Percentiles rank a stretch among this genome's conserved stretches.
Evolutionary conservation across 768 basidiomycete genomes (phyloP).

Genomic region (Leccinum ochraceum): DNA sequence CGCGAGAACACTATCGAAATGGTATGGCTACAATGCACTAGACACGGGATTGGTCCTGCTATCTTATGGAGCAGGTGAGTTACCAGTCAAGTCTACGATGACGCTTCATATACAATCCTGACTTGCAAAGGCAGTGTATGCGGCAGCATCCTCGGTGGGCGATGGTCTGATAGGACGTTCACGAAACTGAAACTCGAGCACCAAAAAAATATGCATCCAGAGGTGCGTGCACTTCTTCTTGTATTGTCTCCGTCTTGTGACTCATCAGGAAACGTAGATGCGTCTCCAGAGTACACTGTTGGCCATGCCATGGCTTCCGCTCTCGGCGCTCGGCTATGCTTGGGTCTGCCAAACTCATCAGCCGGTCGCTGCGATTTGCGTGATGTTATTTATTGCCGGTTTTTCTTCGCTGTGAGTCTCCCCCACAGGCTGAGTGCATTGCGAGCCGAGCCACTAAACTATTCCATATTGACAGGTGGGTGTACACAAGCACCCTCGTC

Average conservation of each 20-base stretch:
- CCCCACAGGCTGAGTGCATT: not conserved
- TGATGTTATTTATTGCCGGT: conserved; percentile 70
- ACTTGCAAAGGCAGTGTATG: conserved; percentile 43
- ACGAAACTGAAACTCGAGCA: conserved; percentile 41
- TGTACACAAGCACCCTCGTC: conserved; percentile 70
- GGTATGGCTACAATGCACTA: conserved; percentile 69
- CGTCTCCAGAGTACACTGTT: conserved; percentile 64
- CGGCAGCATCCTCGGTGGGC: conserved; percentile 60
- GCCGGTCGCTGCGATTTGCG: conserved; percentile 67
- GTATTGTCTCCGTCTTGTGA: not conserved
- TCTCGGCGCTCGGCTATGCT: conserved; percentile 64
- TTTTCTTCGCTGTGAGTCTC: conserved; percentile 48
- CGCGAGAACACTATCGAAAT: conserved; percentile 62
- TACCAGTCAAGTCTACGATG: not conserved
- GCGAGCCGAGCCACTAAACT: not conserved
- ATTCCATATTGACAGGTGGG: conserved; percentile 38
- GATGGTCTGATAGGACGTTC: conserved; percentile 54
- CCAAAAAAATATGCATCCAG: conserved; percentile 53
- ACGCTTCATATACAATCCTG: not conserved
- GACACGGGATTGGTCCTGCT: conserved; percentile 78
- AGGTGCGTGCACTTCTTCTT: conserved; percentile 46
- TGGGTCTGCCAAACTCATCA: conserved; percentile 71
- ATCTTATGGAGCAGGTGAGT: conserved; percentile 65
- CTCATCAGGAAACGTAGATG: conserved; percentile 47
- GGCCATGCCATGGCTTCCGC: conserved; percentile 55